Evolutionary conservation across 177 flowering plant genomes (phyloP).

Genomic region (Vitis hybrid): DNA sequence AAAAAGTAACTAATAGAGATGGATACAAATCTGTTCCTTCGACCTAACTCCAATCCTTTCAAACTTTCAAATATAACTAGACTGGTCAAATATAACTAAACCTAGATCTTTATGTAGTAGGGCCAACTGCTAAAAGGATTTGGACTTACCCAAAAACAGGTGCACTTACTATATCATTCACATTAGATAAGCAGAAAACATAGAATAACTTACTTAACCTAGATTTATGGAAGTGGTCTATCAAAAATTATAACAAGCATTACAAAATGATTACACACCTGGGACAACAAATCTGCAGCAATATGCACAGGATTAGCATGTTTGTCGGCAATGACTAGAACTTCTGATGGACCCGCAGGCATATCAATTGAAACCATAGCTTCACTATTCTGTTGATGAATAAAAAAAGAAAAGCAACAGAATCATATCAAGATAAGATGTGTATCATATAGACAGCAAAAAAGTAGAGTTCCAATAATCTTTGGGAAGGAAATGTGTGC

Average conservation of each 20-base stretch:
- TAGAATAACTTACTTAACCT: not conserved
- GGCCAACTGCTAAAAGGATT: too few relatives aligned
- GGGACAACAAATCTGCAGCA: conserved; percentile 93
- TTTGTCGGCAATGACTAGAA: conserved; percentile 88
- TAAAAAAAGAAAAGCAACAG: not conserved
- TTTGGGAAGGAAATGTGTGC: not conserved
- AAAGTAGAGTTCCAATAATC: not conserved
- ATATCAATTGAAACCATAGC: conserved; percentile 98
- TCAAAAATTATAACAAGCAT: conserved; percentile 1
- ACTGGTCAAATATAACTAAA: not conserved
- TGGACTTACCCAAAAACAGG: not conserved
- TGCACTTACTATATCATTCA: not conserved
- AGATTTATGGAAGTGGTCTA: too few relatives aligned
- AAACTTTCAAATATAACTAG: not conserved
- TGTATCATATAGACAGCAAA: not conserved
- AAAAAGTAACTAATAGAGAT: not conserved
- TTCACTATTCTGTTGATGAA: conserved; percentile 81
- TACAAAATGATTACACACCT: conserved; percentile 40
- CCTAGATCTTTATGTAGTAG: not conserved
- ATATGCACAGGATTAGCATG: conserved; percentile 85
- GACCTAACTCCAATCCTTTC: too few relatives aligned
- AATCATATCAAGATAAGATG: not conserved
- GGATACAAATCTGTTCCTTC: too few relatives aligned
- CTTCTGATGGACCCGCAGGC: conserved; percentile 99
- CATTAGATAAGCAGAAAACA: not conserved